These are phyloP conservation scores for Vitellaria paradoxa DNA, from an alignment of 179 eudicot genomes.

Conservation along the genomic window DNA sequence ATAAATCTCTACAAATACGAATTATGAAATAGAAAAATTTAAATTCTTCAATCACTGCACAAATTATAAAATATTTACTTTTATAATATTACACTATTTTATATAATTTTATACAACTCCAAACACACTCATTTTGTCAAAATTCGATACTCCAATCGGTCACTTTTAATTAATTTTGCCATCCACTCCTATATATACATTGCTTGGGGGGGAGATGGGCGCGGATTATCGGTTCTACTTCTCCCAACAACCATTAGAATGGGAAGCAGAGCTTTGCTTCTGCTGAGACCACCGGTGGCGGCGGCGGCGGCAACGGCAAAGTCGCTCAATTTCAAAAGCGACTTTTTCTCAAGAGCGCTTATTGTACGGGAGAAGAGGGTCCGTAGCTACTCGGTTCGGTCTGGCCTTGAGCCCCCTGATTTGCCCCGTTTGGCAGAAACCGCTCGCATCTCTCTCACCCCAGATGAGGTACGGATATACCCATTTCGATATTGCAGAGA, in stretches of 20 bases:
- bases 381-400: slow-evolving; percentile 29
- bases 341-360: slow-evolving; percentile 15
- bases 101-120: no score
- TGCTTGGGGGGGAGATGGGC: no score
- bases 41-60: no score
- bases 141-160: no score
- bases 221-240: neutral
- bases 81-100: no score
- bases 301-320: neutral
- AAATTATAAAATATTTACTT: no score
- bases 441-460: slow-evolving; percentile 85
- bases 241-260: slow-evolving; percentile 16
- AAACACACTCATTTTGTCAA: no score
- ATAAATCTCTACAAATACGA: no score
- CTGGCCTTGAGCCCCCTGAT: slow-evolving; percentile 69
- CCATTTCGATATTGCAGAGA: neutral
- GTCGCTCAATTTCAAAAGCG: slow-evolving; percentile 4
- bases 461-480: slow-evolving; percentile 45
- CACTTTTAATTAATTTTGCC: no score
- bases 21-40: no score
- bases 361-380: neutral
- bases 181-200: no score
- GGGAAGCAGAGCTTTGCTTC: slow-evolving; percentile 34
- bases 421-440: slow-evolving; percentile 68
- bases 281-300: neutral